A percentile compares a stretch with the other conserved stretches of the same genome.
Evolutionary conservation across 495 filamentous ascomycete genomes (phyloP).

Genomic region (Penicillium steckii): DNA sequence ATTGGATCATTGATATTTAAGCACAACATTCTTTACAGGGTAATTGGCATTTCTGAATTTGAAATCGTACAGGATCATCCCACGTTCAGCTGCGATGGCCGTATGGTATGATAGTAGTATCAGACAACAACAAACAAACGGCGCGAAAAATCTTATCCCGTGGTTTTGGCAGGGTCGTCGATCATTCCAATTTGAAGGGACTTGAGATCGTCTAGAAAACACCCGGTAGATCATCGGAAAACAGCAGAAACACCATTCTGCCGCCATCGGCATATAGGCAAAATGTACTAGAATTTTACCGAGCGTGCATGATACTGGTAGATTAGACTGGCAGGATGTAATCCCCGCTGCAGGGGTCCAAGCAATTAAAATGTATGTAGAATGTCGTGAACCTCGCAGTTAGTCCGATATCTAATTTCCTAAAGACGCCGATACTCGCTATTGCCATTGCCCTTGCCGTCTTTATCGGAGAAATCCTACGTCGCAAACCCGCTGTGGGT

Average conservation of each 20-base stretch:
- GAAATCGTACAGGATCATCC: neutral
- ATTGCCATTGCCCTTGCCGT: neutral
- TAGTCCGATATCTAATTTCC: neutral
- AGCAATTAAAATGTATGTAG: no score
- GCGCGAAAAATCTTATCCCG: constrained; percentile 14
- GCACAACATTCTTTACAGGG: no score
- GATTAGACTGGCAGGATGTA: no score
- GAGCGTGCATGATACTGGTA: neutral
- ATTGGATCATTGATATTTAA: neutral
- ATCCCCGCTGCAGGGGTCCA: neutral
- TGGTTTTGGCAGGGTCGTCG: constrained; percentile 7
- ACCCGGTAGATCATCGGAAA: constrained; percentile 7
- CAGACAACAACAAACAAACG: constrained; percentile 6
- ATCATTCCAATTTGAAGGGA: neutral
- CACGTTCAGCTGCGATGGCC: neutral
- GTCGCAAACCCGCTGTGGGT: constrained; percentile 12
- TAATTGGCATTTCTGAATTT: neutral
- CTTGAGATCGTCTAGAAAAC: neutral
- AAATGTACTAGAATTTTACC: no score
- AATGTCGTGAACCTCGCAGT: no score
- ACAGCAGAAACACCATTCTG: neutral
- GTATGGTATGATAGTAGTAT: constrained; percentile 8
- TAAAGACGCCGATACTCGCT: constrained; percentile 9
- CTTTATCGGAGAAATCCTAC: constrained; percentile 3
- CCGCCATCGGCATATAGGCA: neutral